Conservation (phyloP, 2,329 filamentous ascomycete genomes). For the Fusarium sterilihyphosum region DNA sequence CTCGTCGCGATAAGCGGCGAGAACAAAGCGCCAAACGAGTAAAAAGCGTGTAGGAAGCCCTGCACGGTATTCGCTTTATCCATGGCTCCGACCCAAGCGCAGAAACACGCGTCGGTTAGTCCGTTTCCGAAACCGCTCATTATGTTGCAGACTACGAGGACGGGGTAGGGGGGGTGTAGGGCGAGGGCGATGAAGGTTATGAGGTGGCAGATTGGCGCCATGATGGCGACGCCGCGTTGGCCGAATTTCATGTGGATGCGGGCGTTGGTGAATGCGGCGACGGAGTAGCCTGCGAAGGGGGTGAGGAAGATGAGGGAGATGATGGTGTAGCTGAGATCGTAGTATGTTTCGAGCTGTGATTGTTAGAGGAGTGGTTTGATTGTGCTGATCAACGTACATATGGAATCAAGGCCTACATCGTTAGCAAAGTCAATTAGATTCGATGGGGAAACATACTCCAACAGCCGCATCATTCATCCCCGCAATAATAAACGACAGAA, state of each 20-base stretch:
- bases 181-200: slow-evolving; percentile 68
- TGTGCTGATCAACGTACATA: slow-evolving; percentile 6
- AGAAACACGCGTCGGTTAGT: slow-evolving; percentile 63
- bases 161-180: slow-evolving; percentile 71
- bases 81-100: slow-evolving; percentile 69
- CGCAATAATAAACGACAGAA: slow-evolving; percentile 68
- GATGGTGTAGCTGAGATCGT: slow-evolving; percentile 66
- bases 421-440: background rate
- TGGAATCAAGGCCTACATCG: slow-evolving; percentile 36
- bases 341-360: slow-evolving; percentile 67
- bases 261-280: slow-evolving; percentile 70
- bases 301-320: slow-evolving; percentile 72
- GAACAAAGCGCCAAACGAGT: slow-evolving; percentile 72
- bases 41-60: slow-evolving; percentile 72
- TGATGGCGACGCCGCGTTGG: slow-evolving; percentile 72
- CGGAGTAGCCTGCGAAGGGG: slow-evolving; percentile 70
- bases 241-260: slow-evolving; percentile 68
- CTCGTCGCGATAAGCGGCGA: slow-evolving; percentile 72
- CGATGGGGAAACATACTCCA: slow-evolving; percentile 54
- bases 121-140: slow-evolving; percentile 76
- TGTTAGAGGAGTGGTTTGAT: background rate
- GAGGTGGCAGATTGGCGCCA: slow-evolving; percentile 70
- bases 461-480: slow-evolving; percentile 72
- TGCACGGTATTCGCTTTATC: slow-evolving; percentile 73
- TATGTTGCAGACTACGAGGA: slow-evolving; percentile 69